phyloP scores from a whole-genome alignment of 768 basidiomycete species.

The Infundibulicybe gibba region DNA sequence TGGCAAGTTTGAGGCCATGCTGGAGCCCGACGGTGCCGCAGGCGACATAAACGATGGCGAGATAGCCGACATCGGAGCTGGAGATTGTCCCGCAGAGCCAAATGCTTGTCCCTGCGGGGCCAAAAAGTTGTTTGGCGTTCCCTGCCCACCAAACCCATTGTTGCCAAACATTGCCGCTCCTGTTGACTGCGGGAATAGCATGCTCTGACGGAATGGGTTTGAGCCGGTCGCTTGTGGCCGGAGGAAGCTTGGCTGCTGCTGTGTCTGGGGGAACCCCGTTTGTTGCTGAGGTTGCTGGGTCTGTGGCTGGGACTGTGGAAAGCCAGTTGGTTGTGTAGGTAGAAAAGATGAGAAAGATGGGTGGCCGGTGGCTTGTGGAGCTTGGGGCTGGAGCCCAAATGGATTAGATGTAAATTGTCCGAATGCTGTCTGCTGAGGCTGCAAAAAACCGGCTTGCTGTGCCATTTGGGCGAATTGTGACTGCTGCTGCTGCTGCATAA shows the following conservation, averaged over 20 bases:
- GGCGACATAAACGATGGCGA: slow-evolving; percentile 20
- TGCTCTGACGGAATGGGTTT: slow-evolving; percentile 85
- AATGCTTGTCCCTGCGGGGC: slow-evolving; percentile 4
- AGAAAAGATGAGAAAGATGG: slow-evolving; percentile 54
- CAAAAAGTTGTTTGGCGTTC: slow-evolving; percentile 9
- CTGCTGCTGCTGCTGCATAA: slow-evolving; percentile 32
- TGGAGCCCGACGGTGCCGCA: slow-evolving; percentile 9
- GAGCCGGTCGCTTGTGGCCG: slow-evolving; percentile 60
- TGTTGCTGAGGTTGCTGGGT: slow-evolving; percentile 24
- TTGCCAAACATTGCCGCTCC: slow-evolving; percentile 46
- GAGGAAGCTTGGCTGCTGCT: slow-evolving; percentile 34
- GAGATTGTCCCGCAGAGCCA: slow-evolving; percentile 13
- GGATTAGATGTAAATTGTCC: slow-evolving; percentile 40
- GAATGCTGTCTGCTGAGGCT: slow-evolving; percentile 43
- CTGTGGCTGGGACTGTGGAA: slow-evolving; percentile 26
- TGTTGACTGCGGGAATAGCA: slow-evolving; percentile 62
- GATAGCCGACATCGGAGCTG: slow-evolving; percentile 13
- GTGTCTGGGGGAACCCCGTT: slow-evolving; percentile 34
- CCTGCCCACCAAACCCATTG: slow-evolving; percentile 16
- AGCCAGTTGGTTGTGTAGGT: slow-evolving; percentile 50
- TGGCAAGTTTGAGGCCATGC: slow-evolving; percentile 29
- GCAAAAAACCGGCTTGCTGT: slow-evolving; percentile 53
- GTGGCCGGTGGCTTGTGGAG: slow-evolving; percentile 40
- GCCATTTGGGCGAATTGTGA: slow-evolving; percentile 27
- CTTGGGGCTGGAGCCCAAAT: slow-evolving; percentile 33